Evolutionary conservation across 345 rosid genomes (phyloP).

Genomic region (Draba incana): DNA sequence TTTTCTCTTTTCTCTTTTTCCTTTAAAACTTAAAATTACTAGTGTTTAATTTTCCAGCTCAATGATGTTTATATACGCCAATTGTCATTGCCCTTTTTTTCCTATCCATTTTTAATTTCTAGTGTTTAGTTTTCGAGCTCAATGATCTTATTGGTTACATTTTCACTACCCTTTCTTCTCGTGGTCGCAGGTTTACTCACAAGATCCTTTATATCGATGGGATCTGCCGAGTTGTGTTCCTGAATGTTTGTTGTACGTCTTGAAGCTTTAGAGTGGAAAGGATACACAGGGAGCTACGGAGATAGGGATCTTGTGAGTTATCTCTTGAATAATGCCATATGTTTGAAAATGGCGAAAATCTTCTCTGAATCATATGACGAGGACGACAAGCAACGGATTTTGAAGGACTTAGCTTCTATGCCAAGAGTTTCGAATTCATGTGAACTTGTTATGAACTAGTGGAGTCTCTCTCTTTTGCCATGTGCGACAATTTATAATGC

Average conservation of each 20-base stretch:
- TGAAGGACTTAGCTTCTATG: not conserved
- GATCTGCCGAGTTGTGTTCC: not conserved
- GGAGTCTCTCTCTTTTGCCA: not conserved
- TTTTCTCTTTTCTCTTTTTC: too few relatives aligned
- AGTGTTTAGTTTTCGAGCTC: not conserved
- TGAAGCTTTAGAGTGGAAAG: slow-evolving; percentile 20
- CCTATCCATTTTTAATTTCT: not conserved
- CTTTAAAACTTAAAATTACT: too few relatives aligned
- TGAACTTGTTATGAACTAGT: not conserved
- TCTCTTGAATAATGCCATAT: slow-evolving; percentile 4
- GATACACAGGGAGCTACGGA: not conserved
- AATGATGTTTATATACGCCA: too few relatives aligned
- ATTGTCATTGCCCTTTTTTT: not conserved
- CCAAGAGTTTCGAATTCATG: slow-evolving; percentile 4
- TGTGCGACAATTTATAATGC: not conserved
- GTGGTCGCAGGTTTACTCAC: not conserved
- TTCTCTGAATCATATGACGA: not conserved
- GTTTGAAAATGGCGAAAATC: slow-evolving; percentile 10
- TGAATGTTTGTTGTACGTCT: not conserved
- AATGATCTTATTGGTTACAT: not conserved
- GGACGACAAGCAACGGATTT: not conserved
- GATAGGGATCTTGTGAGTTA: not conserved
- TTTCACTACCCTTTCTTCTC: not conserved
- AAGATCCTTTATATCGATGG: not conserved
- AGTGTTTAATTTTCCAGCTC: too few relatives aligned